Evolutionary conservation across 331 rosid genomes (phyloP).

Genomic region (Pyracantha coccinea): DNA sequence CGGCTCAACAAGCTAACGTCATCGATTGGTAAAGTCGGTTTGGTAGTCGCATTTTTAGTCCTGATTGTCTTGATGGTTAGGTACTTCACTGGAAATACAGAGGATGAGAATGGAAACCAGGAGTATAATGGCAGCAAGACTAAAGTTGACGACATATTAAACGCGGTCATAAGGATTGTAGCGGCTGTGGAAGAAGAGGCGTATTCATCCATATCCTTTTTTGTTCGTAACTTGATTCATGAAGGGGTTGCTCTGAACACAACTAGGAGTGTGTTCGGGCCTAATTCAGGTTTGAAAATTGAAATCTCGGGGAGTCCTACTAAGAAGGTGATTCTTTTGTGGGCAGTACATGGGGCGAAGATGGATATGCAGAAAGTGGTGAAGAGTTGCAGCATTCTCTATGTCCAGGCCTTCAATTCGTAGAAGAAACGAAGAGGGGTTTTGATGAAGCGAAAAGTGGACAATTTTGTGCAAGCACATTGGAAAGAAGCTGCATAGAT

Average conservation of each 20-base stretch:
- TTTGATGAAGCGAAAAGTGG: conserved; percentile 12
- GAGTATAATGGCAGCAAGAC: conserved; percentile 20
- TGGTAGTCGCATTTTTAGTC: conserved; percentile 25
- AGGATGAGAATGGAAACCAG: conserved; percentile 17
- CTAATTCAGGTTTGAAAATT: neutral
- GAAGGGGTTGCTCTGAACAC: conserved; percentile 41
- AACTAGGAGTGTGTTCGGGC: conserved; percentile 22
- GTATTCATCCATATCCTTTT: conserved; percentile 5
- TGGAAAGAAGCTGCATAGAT: conserved; percentile 54
- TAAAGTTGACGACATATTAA: conserved; percentile 11
- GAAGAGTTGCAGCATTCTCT: neutral
- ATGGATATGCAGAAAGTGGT: conserved; percentile 23
- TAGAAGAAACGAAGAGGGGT: conserved; percentile 38
- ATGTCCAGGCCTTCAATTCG: conserved; percentile 41
- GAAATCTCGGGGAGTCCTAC: conserved; percentile 39
- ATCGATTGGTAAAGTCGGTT: conserved; percentile 22
- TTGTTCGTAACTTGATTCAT: conserved; percentile 11
- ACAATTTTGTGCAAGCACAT: conserved; percentile 18
- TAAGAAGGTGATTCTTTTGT: conserved; percentile 34
- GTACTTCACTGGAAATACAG: conserved; percentile 28
- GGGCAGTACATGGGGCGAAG: conserved; percentile 21
- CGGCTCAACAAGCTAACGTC: conserved; percentile 19
- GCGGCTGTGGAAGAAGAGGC: conserved; percentile 7
- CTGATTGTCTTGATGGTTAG: conserved; percentile 19
- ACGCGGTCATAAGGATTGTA: conserved; percentile 17